Percentiles rank a stretch among this genome's conserved stretches.
Evolutionary conservation across 2,329 filamentous ascomycete genomes (phyloP).

Genomic region (Colletotrichum scovillei): DNA sequence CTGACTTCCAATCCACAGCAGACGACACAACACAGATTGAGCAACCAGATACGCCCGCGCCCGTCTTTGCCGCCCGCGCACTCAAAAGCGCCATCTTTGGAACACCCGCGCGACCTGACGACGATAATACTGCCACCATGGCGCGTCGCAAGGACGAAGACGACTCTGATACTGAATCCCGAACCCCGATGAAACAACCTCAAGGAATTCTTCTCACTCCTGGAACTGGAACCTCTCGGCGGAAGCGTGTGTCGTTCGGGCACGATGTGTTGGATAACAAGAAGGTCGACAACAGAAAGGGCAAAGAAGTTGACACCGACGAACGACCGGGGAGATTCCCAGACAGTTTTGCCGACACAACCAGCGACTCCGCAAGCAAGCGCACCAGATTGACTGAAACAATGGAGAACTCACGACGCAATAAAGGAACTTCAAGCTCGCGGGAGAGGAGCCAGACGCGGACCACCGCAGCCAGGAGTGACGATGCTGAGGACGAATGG

Average conservation of each 20-base stretch:
- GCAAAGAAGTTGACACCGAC: constrained; percentile 43
- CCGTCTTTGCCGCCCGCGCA: constrained; percentile 74
- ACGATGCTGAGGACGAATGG: constrained; percentile 59
- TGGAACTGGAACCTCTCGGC: constrained; percentile 68
- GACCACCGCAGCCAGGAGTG: constrained; percentile 24
- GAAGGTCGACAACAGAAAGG: constrained; percentile 47
- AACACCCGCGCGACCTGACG: constrained; percentile 58
- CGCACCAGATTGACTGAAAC: constrained; percentile 58
- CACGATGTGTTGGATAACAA: constrained; percentile 59
- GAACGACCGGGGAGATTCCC: constrained; percentile 45
- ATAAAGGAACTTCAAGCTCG: constrained; percentile 31
- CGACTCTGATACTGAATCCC: constrained; percentile 43
- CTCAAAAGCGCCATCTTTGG: constrained; percentile 74
- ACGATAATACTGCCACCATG: constrained; percentile 41
- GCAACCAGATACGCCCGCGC: constrained; percentile 72
- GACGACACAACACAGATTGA: constrained; percentile 61
- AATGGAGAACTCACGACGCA: constrained; percentile 55
- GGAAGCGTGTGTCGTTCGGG: constrained; percentile 75
- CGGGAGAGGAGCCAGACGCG: constrained; percentile 32
- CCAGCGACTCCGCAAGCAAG: constrained; percentile 40
- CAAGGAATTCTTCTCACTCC: constrained; percentile 72
- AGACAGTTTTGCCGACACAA: constrained; percentile 40
- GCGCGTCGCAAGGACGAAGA: constrained; percentile 18
- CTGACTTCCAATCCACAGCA: constrained; percentile 31
- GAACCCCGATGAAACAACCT: constrained; percentile 58